These are phyloP conservation scores for Vickermania spadyakhi DNA, from an alignment of 208 protist species.

Conservation along the genomic window DNA sequence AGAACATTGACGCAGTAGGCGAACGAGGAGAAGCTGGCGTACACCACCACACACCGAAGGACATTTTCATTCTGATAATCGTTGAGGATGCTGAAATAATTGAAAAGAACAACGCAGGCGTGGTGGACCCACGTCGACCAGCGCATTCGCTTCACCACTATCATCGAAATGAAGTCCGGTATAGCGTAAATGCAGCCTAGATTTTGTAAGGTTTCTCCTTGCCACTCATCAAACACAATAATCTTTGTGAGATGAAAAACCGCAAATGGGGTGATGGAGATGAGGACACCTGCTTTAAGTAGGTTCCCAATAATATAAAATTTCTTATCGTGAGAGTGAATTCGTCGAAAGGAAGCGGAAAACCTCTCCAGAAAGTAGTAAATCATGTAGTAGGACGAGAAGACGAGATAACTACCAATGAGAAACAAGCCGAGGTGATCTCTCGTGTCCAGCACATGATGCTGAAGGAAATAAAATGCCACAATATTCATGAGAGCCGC, in stretches of 20 bases:
- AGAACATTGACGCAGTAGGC: conserved; percentile 90
- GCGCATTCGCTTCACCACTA: conserved; percentile 85
- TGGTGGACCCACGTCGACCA: conserved; percentile 89
- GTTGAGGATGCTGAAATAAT: conserved; percentile 85
- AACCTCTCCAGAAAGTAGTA: conserved; percentile 85
- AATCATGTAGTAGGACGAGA: conserved; percentile 81
- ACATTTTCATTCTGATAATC: conserved; percentile 85
- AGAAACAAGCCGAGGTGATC: conserved; percentile 84
- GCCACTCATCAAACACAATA: conserved; percentile 77
- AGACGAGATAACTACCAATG: conserved; percentile 81
- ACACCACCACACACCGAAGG: conserved; percentile 86
- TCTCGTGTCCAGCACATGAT: conserved; percentile 78
- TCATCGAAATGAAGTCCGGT: conserved; percentile 88
- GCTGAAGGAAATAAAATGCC: conserved; percentile 61
- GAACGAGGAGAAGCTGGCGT: conserved; percentile 87
- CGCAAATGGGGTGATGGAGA: conserved; percentile 85
- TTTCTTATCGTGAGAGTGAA: conserved; percentile 79
- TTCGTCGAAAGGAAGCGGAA: conserved; percentile 64
- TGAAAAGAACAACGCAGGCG: conserved; percentile 82
- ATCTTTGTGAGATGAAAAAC: conserved; percentile 68
- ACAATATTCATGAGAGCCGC: conserved; percentile 59
- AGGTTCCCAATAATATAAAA: conserved; percentile 91
- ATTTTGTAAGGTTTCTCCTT: conserved; percentile 80
- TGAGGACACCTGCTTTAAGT: conserved; percentile 83
- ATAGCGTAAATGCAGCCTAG: conserved; percentile 91